Conservation (phyloP, 495 filamentous ascomycete species). For the Cercophora sp. region DNA sequence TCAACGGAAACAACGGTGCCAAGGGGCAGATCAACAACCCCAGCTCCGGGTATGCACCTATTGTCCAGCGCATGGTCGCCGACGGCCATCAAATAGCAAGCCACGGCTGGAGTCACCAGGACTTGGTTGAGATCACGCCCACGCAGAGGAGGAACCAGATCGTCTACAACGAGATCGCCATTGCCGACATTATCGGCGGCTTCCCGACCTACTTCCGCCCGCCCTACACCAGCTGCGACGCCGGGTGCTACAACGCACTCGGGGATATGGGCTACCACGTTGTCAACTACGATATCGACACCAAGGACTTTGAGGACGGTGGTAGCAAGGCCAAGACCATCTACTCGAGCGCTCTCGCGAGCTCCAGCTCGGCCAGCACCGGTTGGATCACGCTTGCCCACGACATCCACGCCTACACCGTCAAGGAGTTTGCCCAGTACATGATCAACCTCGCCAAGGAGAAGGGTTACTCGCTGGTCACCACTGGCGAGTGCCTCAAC, state of each 20-base stretch:
- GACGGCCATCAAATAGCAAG: slow-evolving; percentile 68
- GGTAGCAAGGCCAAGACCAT: slow-evolving; percentile 47
- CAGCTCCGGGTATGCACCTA: slow-evolving; percentile 22
- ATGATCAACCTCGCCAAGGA: slow-evolving; percentile 52
- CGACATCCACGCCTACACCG: slow-evolving; percentile 64
- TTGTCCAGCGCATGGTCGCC: slow-evolving; percentile 48
- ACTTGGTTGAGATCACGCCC: slow-evolving; percentile 51
- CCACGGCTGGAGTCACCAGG: slow-evolving; percentile 70
- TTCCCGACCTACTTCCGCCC: slow-evolving; percentile 75
- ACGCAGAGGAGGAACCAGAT: slow-evolving; percentile 54
- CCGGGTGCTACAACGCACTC: slow-evolving; percentile 45
- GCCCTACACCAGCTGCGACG: slow-evolving; percentile 57
- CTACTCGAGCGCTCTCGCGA: slow-evolving; percentile 48
- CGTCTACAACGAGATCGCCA: slow-evolving; percentile 64
- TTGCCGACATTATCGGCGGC: slow-evolving; percentile 60
- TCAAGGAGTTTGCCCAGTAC: slow-evolving; percentile 57
- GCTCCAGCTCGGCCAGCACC: slow-evolving; percentile 30
- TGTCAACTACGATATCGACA: slow-evolving; percentile 62
- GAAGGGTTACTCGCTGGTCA: slow-evolving; percentile 46
- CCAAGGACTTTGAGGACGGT: slow-evolving; percentile 60
- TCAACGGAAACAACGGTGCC: slow-evolving; percentile 42
- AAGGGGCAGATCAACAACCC: slow-evolving; percentile 46
- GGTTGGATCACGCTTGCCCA: slow-evolving; percentile 46
- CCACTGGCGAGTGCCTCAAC: slow-evolving; percentile 38
- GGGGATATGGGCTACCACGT: slow-evolving; percentile 60